Evolutionary conservation across 345 rosid species (phyloP), one percentile per base, ranked within the genome.

Genomic region (Populus tremula): DNA sequence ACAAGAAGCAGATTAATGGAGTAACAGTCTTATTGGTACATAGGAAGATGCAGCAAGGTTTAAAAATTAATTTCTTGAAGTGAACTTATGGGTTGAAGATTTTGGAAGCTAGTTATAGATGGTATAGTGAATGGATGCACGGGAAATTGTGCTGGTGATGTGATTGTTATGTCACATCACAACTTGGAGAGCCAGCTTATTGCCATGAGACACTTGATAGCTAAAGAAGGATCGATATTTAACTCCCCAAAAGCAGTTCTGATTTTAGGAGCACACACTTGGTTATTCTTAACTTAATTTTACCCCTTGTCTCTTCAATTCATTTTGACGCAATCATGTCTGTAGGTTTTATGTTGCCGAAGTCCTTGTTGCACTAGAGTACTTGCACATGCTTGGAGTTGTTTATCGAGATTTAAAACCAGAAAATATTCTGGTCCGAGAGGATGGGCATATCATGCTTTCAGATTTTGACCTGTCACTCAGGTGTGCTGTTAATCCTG

Each of bases 391-490:
- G 97, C 93, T 92, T 79, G 97, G 97, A 67, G 92, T 92, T 69
- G 90, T 92, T 29, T 92, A 92, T 79, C 87, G 97, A 54, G 97
- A 92, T 82, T 71, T 92, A 62, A 92, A 92, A 81, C 97, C 97
- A 20, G 97, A 92, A 81, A 92, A 92, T 74, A 85, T 92, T 71
- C 86, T 92, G 72, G 92, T 90, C 73, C 78, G 97, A 67, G 97
- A 92, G 80, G 93, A 92, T 20, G 97, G 97, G n/a, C 97, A 90
- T 82, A 92, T 92, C 61, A 92, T 92, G 97, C 94, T 92, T 76
- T 81, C 94, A 12, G 94, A 92, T 87, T 92, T 92, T 74, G 97
- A 92, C 84, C 81, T 92, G 76, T 90, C 97, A 43, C 91, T 92
- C 59, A 81, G 90, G 77, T 87, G 91, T 82, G 70, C 90, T 7